These are phyloP conservation scores for Myxozyma lipomycoides DNA, from an alignment of 805 yeast genomes.

Conservation along the genomic window DNA sequence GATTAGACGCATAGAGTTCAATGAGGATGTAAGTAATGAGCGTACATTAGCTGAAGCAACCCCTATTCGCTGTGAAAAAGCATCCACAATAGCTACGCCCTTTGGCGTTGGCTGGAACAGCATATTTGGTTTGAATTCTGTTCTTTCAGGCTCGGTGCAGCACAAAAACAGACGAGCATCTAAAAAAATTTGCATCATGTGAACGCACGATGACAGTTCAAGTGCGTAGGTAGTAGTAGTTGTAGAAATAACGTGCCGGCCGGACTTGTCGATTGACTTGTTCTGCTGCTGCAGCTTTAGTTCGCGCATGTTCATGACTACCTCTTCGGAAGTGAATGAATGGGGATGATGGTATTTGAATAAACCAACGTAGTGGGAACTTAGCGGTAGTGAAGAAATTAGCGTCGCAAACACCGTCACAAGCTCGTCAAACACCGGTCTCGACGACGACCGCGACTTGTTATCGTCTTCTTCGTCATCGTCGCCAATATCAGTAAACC, in stretches of 20 bases:
- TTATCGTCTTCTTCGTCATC: neutral
- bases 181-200: slow-evolving; percentile 15
- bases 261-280: slow-evolving; percentile 36
- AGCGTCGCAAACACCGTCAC: slow-evolving; percentile 58
- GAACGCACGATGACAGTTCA: slow-evolving; percentile 4
- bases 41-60: slow-evolving; percentile 43
- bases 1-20: slow-evolving; percentile 71
- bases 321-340: slow-evolving; percentile 52
- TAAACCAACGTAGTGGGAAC: slow-evolving; percentile 35
- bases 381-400: slow-evolving; percentile 43
- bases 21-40: slow-evolving; percentile 48
- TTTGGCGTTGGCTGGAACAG: slow-evolving; percentile 79
- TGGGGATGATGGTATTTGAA: slow-evolving; percentile 44
- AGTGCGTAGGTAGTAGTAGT: slow-evolving; percentile 30
- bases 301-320: slow-evolving; percentile 49
- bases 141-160: slow-evolving; percentile 10
- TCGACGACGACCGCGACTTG: neutral
- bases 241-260: slow-evolving; percentile 38
- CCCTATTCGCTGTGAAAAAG: slow-evolving; percentile 57
- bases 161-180: slow-evolving; percentile 20
- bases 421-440: slow-evolving; percentile 42
- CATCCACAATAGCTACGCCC: slow-evolving; percentile 68
- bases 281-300: slow-evolving; percentile 47
- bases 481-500: slow-evolving; percentile 6
- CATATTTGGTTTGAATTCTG: slow-evolving; percentile 7